Evolutionary conservation across 83 land plant species (phyloP), one percentile per base, ranked within the genome.

Genomic region (Larix sibirica): DNA sequence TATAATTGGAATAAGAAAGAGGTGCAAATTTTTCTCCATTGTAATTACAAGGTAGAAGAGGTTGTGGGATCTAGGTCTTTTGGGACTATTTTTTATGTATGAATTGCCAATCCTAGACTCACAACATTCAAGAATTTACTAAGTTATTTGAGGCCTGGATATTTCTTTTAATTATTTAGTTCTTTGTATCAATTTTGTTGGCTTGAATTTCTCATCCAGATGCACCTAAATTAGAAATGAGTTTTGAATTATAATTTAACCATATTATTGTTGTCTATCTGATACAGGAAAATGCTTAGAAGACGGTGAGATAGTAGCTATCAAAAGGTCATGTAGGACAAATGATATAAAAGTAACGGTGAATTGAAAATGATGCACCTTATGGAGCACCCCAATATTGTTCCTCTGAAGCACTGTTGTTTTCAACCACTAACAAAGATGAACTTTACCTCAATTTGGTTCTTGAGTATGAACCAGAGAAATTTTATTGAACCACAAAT

Each of bases 381-480:
- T 64, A 83, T 93, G 50, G 93, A 93, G 71, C 95, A 93, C 77
- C 95, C 94, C 12, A 92, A 92, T 84, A 85, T 90, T 65, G 90
- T 92, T 28, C 75, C 89, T 42, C 59, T 92, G 82, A 93, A 89
- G 85, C 91, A 93, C 71, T 93, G 95, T 71, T 28, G 28, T 90
- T 89, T 80, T 93, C 95, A 79, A 90, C 93, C 40, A 89, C 95
- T 81, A 90, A 90, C 16, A 93, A 90, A 68, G 90, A 93, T 70
- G 92, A 93, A 61, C 87, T 93, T 4, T 93, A 87, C 83, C 91
- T 93, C 17, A 93, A 90, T 31, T 77, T 93, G 79, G 95, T 93
- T 21, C 91, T 90, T 75, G 95, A 93, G 82, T 93, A 89, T 89
- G 95, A 90, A 10, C 95, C 95, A 2, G 93, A 93, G 84, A 93